Conservation (phyloP, 2,329 filamentous ascomycete genomes). For the Coleophoma cylindrospora region DNA sequence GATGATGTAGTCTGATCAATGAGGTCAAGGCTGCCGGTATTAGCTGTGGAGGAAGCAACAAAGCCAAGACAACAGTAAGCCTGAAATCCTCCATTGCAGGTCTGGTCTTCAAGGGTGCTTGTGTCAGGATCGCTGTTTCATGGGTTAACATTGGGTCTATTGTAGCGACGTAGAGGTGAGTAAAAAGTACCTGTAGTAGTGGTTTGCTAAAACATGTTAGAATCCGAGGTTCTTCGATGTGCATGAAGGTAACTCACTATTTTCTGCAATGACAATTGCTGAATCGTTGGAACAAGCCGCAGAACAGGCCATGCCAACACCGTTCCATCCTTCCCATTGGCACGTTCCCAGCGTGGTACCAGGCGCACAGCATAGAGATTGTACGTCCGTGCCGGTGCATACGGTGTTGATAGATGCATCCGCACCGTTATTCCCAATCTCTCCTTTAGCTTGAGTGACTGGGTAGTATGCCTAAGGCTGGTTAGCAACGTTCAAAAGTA, state of each 20-base stretch:
- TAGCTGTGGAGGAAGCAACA: slow-evolving; percentile 8
- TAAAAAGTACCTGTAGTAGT: neutral
- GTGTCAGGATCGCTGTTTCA: no score
- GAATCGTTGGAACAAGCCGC: slow-evolving; percentile 2
- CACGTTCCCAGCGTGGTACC: slow-evolving; percentile 6
- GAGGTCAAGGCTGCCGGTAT: slow-evolving; percentile 8
- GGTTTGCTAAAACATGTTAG: neutral
- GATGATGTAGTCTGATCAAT: slow-evolving; percentile 3
- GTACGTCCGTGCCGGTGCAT: slow-evolving; percentile 6
- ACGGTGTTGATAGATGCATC: slow-evolving; percentile 5
- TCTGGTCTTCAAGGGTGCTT: neutral
- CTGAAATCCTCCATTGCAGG: slow-evolving; percentile 5
- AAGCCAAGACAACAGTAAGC: slow-evolving; percentile 1
- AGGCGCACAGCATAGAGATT: slow-evolving; percentile 5
- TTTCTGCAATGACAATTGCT: slow-evolving; percentile 4
- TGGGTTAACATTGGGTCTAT: no score
- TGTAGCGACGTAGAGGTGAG: neutral
- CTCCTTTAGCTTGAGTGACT: slow-evolving; percentile 9
- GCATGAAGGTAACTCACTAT: slow-evolving; percentile 5
- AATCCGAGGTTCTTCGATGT: neutral
- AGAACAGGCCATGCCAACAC: slow-evolving; percentile 7
- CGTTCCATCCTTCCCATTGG: slow-evolving; percentile 6
- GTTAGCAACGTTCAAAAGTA: neutral
- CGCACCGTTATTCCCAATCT: neutral
- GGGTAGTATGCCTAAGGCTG: slow-evolving; percentile 4